Evolutionary conservation across 805 yeast genomes (phyloP).

Genomic region (Kodamaea hsintzibuensis): DNA sequence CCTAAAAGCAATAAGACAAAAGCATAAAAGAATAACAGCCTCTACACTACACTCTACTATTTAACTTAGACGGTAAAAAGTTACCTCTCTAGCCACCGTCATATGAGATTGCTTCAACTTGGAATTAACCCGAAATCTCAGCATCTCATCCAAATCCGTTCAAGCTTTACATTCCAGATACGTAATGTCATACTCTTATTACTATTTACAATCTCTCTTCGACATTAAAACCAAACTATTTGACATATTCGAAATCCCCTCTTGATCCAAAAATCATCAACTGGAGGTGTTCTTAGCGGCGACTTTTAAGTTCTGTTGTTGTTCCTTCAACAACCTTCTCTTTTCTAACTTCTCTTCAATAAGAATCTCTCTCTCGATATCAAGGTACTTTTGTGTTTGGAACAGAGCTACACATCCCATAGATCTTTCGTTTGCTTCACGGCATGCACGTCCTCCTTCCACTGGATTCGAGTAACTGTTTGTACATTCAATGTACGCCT

Average conservation of each 20-base stretch:
- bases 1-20: too few species aligned
- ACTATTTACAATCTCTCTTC: conserved; percentile 4
- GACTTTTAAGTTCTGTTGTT: conserved; percentile 1
- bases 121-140: too few species aligned
- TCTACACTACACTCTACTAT: too few species aligned
- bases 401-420: conserved; percentile 60
- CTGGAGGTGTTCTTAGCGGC: not conserved
- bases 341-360: conserved; percentile 55
- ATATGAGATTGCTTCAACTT: too few species aligned
- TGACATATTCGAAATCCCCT: too few species aligned
- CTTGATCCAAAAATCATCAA: not conserved
- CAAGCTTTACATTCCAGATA: too few species aligned
- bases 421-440: conserved; percentile 56
- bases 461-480: conserved; percentile 54
- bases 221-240: too few species aligned
- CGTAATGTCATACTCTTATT: not conserved
- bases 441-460: conserved; percentile 67
- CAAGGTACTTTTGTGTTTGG: conserved; percentile 65
- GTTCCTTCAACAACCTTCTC: conserved; percentile 24
- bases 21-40: too few species aligned
- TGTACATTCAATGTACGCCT: conserved; percentile 68
- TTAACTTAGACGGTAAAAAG: too few species aligned
- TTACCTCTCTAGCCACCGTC: too few species aligned
- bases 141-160: too few species aligned
- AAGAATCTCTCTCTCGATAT: conserved; percentile 64